Conservation (phyloP, 2,329 filamentous ascomycete species). For the Rhynchosporium graminicola region DNA sequence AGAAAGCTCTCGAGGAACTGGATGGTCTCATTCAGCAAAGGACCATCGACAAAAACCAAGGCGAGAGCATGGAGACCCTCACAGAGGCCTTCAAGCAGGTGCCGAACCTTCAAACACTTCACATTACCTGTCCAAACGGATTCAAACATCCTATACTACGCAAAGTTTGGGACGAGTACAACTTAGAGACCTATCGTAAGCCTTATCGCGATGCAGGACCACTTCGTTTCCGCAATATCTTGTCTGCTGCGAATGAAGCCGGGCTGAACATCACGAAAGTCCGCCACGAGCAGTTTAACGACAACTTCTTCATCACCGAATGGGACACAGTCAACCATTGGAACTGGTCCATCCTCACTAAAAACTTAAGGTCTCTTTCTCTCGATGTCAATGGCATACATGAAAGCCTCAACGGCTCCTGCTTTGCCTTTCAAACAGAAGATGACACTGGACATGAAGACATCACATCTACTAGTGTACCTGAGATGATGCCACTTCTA, state of each 20-base stretch:
- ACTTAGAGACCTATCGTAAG: conserved; percentile 18
- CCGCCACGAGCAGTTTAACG: conserved; percentile 17
- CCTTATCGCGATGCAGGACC: not conserved
- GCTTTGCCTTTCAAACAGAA: not conserved
- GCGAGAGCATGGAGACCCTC: conserved; percentile 7
- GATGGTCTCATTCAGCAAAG: conserved; percentile 21
- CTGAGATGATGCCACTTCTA: not conserved
- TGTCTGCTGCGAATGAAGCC: conserved; percentile 14
- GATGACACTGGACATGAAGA: not conserved
- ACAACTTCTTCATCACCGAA: conserved; percentile 3
- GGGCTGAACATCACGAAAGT: conserved; percentile 20
- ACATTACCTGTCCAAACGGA: conserved; percentile 18
- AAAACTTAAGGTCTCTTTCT: conserved; percentile 12
- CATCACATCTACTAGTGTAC: not conserved
- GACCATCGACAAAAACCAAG: conserved; percentile 11
- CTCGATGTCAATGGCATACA: conserved; percentile 16
- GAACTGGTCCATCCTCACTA: not conserved
- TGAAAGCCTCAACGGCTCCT: no score
- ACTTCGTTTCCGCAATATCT: conserved; percentile 6
- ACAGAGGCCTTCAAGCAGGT: conserved; percentile 13
- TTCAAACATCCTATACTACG: conserved; percentile 23
- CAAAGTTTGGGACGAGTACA: conserved; percentile 29
- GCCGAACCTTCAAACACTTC: conserved; percentile 18
- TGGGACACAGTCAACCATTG: not conserved
- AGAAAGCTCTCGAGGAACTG: conserved; percentile 26